Conservation (phyloP, 257 asterid genomes). For the Datura wrightii region DNA sequence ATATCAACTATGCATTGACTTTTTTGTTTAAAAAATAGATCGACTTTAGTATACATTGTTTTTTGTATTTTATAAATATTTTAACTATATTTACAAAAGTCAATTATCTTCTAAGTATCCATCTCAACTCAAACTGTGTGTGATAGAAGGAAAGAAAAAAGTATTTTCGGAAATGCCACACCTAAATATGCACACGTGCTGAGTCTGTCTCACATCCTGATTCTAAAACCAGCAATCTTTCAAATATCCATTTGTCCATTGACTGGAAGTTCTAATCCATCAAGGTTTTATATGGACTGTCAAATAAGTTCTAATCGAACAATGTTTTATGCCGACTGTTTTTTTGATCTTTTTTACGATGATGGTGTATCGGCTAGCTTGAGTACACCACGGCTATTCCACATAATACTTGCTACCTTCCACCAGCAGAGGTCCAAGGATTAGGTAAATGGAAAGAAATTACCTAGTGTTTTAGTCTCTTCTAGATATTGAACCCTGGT, state of each 20-base stretch:
- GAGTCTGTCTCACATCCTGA: background rate
- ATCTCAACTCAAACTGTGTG: background rate
- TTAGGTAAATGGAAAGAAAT: background rate
- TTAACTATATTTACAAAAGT: background rate
- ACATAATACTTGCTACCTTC: background rate
- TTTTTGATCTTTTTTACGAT: background rate
- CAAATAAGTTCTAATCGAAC: conserved; percentile 12
- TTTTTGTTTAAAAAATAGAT: conserved; percentile 13
- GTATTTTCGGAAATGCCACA: background rate
- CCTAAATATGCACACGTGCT: background rate
- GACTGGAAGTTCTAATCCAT: background rate
- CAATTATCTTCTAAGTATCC: background rate
- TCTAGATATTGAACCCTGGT: background rate
- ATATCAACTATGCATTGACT: background rate
- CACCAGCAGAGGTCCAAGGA: conserved; percentile 2
- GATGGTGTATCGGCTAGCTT: background rate
- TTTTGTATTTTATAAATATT: background rate
- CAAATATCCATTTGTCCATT: background rate
- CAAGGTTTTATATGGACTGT: background rate
- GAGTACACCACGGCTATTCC: background rate
- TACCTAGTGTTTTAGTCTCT: background rate
- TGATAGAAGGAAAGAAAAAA: conserved; percentile 5
- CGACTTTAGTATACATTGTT: background rate
- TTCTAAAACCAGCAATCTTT: background rate
- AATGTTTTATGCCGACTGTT: background rate